Conservation (phyloP, 108 stramenopile genomes). For the Parmales sp. region DNA sequence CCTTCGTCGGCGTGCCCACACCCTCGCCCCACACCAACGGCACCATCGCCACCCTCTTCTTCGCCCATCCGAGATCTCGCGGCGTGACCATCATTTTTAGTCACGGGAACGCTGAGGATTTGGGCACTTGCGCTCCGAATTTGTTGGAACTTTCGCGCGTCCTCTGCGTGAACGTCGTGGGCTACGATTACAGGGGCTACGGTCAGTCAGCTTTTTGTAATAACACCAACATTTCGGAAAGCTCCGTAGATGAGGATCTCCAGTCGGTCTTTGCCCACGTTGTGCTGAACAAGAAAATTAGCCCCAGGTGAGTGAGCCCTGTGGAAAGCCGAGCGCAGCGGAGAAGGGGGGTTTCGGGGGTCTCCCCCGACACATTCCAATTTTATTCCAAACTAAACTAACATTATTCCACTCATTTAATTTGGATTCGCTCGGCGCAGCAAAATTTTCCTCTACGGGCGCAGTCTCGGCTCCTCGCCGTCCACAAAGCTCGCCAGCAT, state of each 20-base stretch:
- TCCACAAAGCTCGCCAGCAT: not conserved
- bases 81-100: conserved; percentile 69
- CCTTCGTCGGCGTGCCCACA: too few relatives aligned
- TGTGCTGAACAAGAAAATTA: not conserved
- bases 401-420: too few relatives aligned
- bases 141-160: conserved; percentile 79
- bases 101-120: conserved; percentile 90
- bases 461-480: not conserved
- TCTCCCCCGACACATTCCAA: too few relatives aligned
- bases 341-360: too few relatives aligned
- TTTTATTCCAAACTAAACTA: too few relatives aligned
- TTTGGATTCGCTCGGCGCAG: too few relatives aligned
- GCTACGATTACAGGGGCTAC: conserved; percentile 97
- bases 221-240: too few relatives aligned
- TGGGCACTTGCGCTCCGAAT: conserved; percentile 82
- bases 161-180: conserved; percentile 87
- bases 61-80: not conserved
- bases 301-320: not conserved
- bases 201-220: conserved; percentile 24
- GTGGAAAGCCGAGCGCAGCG: too few relatives aligned
- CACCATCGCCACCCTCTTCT: not conserved
- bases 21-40: not conserved
- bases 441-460: not conserved
- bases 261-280: not conserved
- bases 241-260: not conserved